Evolutionary conservation across 768 basidiomycete genomes (phyloP).

Genomic region (Boletellus ananiceps): DNA sequence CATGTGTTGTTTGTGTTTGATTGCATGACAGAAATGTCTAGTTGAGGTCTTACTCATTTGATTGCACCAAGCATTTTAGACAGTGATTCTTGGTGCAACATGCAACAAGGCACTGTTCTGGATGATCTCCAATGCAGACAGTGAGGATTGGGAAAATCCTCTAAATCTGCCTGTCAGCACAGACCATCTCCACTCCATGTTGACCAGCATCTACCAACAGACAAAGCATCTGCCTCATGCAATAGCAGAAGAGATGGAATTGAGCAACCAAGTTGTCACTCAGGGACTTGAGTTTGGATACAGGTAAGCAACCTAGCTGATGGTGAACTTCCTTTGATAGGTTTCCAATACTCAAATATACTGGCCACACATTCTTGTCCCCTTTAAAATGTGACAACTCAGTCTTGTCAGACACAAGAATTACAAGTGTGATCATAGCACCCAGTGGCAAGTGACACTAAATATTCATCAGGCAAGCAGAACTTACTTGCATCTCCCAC

Average conservation of each 20-base stretch:
- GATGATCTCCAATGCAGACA: neutral
- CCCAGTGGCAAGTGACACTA: neutral
- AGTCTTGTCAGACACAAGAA: neutral
- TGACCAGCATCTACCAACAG: neutral
- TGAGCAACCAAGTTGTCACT: neutral
- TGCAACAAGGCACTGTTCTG: neutral
- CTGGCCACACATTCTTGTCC: neutral
- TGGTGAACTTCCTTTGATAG: neutral
- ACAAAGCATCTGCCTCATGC: neutral
- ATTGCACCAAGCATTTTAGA: neutral
- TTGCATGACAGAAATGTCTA: neutral
- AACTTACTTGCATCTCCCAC: conserved; percentile 4
- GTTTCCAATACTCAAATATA: conserved; percentile 1
- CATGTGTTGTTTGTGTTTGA: neutral
- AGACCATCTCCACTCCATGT: conserved; percentile 1
- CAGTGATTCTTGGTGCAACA: conserved; percentile 2
- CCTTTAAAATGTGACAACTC: conserved; percentile 1
- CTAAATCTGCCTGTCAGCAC: neutral
- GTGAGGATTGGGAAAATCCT: neutral
- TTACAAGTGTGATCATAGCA: neutral
- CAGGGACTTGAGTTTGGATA: neutral
- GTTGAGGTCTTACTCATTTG: neutral
- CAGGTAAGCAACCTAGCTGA: conserved; percentile 1
- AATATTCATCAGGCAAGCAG: neutral
- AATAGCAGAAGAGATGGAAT: neutral